Percentiles rank a stretch among this genome's conserved stretches.
These are phyloP conservation scores for Brassica napus DNA, from an alignment of 345 rosid species.

Conservation along the genomic window Da-Ae NC_063447.1:40221501-40222000, in stretches of 20 bases:
- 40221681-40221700: not conserved
- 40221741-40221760: not conserved
- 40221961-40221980: too few species aligned
- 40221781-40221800: not conserved
- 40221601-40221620: slow-evolving; percentile 8
- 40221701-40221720: not conserved
- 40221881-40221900: too few species aligned
- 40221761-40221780: not conserved
- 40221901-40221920: too few species aligned
- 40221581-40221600: not conserved
- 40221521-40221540: not conserved
- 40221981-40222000: too few species aligned
- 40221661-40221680: not conserved
- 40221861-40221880: too few species aligned
- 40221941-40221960: too few species aligned
- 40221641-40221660: not conserved
- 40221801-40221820: not conserved
- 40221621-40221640: not conserved
- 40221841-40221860: too few species aligned
- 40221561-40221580: not conserved
- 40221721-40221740: slow-evolving; percentile 1
- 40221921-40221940: too few species aligned
- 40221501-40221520: not conserved
- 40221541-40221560: not conserved
- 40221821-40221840: not conserved